phyloP scores from a whole-genome alignment of 306 rosid genomes.

The Cucurbita pepo region DNA sequence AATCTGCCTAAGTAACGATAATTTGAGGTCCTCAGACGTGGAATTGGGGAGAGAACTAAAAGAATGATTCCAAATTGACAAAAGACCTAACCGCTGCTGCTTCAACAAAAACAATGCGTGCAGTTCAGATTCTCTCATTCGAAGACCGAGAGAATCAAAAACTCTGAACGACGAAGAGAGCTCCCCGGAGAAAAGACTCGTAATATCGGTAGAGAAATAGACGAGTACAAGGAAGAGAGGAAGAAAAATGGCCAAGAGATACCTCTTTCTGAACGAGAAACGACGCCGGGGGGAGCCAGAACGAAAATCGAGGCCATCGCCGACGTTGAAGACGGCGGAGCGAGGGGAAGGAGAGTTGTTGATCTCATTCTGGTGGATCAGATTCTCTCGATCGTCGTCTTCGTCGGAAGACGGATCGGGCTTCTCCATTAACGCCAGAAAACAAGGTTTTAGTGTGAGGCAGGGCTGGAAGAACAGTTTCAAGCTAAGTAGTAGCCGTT shows the following conservation, averaged over 20 bases:
- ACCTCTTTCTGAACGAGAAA: conserved; percentile 23
- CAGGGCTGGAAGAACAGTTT: not conserved
- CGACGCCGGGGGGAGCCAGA: conserved; percentile 13
- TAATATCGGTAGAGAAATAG: not conserved
- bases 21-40: conserved; percentile 34
- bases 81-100: conserved; percentile 16
- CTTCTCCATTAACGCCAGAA: conserved; percentile 16
- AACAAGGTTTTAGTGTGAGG: not conserved
- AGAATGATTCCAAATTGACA: conserved; percentile 38
- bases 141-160: conserved; percentile 22
- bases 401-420: conserved; percentile 60
- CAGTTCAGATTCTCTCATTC: conserved; percentile 65
- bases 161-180: not conserved
- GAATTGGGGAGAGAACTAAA: conserved; percentile 10
- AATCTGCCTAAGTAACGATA: conserved; percentile 39
- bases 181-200: not conserved
- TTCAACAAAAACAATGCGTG: conserved; percentile 35
- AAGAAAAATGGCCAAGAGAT: conserved; percentile 23
- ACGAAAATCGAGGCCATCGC: not conserved
- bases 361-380: conserved; percentile 44
- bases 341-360: conserved; percentile 28
- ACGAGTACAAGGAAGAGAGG: not conserved
- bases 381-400: conserved; percentile 64
- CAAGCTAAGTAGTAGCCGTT: no score
- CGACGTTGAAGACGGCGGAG: conserved; percentile 36